Percentiles rank a stretch among this genome's conserved stretches.
phyloP scores from a whole-genome alignment of 192 early-diverging fungal species.

The Coemansia sp. region DNA sequence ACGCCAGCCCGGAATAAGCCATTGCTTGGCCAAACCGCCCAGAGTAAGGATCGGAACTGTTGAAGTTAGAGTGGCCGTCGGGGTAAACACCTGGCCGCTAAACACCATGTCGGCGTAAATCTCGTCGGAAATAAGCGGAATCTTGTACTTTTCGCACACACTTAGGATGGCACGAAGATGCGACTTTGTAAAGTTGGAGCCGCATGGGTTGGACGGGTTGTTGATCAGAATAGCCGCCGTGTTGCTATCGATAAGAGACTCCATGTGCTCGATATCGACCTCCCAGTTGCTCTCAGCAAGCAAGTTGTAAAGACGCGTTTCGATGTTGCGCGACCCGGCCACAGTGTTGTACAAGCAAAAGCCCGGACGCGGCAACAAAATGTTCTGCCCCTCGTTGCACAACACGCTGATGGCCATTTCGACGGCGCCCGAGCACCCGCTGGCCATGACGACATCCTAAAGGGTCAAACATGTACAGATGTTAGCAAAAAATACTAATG shows the following conservation, averaged over 20 bases:
- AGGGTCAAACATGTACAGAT: background rate
- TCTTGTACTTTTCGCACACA: constrained; percentile 70
- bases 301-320: constrained; percentile 78
- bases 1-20: constrained; percentile 90
- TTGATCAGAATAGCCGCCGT: constrained; percentile 82
- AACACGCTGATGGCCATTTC: constrained; percentile 73
- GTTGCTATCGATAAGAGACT: constrained; percentile 76
- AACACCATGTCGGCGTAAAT: constrained; percentile 93
- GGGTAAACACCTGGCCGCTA: constrained; percentile 58
- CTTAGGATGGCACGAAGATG: constrained; percentile 72
- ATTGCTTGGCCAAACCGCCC: constrained; percentile 86
- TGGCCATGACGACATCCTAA: constrained; percentile 78
- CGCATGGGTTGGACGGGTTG: constrained; percentile 93
- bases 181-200: constrained; percentile 74
- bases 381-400: constrained; percentile 79
- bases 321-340: constrained; percentile 72
- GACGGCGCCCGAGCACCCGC: constrained; percentile 76
- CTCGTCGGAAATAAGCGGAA: constrained; percentile 87
- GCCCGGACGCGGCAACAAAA: constrained; percentile 79
- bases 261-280: constrained; percentile 75
- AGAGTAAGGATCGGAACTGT: constrained; percentile 83
- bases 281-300: constrained; percentile 81
- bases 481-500: background rate
- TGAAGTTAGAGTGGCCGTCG: constrained; percentile 70
- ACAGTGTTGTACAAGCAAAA: constrained; percentile 86